Base-by-base conservation (phyloP, 2,329 filamentous ascomycete genomes). In the Venturia nashicola region DNA sequence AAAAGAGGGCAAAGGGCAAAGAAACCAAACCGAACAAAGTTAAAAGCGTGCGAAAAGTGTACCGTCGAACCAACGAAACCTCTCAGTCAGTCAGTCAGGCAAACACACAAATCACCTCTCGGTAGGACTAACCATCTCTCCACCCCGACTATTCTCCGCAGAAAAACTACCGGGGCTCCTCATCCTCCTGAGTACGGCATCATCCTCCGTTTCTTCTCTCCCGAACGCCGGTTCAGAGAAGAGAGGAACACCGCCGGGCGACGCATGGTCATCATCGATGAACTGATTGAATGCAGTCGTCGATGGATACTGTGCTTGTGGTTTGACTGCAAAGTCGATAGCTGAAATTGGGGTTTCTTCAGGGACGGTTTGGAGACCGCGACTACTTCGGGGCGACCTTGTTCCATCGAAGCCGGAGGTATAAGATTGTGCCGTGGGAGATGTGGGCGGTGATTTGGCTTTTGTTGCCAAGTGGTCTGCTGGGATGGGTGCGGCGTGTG, bases 161-260 rank as follows among this genome's bases (percentile, higher is more conserved):
- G 61, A 63, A 40, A 63, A 43, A 9, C 61, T 63, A 2, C 61
- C 61, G 16, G 61, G 48, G 27, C 48, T 63, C 51, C 61, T 63
- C 48, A 39, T 55, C 18, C 18, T 40, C 23, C 18, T 34, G 3
- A 62, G 20, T 5, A 55, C 36, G 32, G 23, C 16, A 20, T 39
- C 63, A 54, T 66, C 65, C 23, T 62, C 64, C 8, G 60, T 57
- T 14, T 61, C 66, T 32, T 67, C 69, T 6, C 32, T 54, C 23
- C 67, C 67, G 64, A 72, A 72, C 46, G 69, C 67, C 39, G 68
- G 70, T 63, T 68, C 68, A 55, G 65, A 67, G 59, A 72, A 71
- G 20, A 69, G 11, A 32, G 68, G 67, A 60, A 66, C 69, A 8
- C 64, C 65, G n/a, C 57, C 46, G 18, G 40, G 61, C 16, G 61